These are phyloP conservation scores for Phyllosticta citriasiana DNA, from an alignment of 2,329 filamentous ascomycete genomes.

Conservation along the genomic window DNA sequence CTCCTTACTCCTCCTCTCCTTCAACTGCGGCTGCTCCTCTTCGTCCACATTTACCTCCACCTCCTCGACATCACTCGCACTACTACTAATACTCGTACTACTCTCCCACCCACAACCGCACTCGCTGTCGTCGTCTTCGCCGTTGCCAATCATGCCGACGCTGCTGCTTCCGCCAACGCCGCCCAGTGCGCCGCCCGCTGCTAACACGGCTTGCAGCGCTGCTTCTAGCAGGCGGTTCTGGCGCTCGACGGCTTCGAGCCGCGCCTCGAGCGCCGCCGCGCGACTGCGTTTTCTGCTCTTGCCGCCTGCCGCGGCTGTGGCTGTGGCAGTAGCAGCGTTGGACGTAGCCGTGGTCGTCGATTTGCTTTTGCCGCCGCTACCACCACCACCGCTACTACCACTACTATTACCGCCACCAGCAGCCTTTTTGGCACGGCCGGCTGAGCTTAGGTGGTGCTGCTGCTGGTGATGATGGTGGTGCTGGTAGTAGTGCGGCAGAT, in stretches of 20 bases:
- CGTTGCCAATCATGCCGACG: not conserved
- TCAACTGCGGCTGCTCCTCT: not conserved
- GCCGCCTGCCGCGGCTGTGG: not conserved
- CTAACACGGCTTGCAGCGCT: slow-evolving; percentile 30
- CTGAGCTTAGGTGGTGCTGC: not conserved
- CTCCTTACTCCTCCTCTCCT: not conserved
- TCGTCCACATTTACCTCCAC: not conserved
- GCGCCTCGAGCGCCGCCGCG: slow-evolving; percentile 7
- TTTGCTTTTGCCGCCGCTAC: not conserved
- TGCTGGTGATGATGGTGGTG: not conserved
- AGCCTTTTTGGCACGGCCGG: not conserved
- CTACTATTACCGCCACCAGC: not conserved
- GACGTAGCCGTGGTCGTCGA: not conserved
- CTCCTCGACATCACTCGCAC: slow-evolving; percentile 6
- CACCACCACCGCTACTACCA: not conserved
- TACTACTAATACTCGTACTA: slow-evolving; percentile 19
- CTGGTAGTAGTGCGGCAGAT: not conserved
- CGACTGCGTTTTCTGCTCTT: not conserved
- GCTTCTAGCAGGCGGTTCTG: slow-evolving; percentile 30
- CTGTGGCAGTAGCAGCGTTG: not conserved
- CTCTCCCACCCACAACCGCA: slow-evolving; percentile 12
- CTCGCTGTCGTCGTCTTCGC: not conserved
- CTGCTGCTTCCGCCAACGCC: slow-evolving; percentile 1
- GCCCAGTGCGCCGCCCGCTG: slow-evolving; percentile 13
- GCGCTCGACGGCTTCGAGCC: slow-evolving; percentile 29